Evolutionary conservation across 176 grass and related monocot genomes (phyloP).

Genomic region (Triticum urartu): DNA sequence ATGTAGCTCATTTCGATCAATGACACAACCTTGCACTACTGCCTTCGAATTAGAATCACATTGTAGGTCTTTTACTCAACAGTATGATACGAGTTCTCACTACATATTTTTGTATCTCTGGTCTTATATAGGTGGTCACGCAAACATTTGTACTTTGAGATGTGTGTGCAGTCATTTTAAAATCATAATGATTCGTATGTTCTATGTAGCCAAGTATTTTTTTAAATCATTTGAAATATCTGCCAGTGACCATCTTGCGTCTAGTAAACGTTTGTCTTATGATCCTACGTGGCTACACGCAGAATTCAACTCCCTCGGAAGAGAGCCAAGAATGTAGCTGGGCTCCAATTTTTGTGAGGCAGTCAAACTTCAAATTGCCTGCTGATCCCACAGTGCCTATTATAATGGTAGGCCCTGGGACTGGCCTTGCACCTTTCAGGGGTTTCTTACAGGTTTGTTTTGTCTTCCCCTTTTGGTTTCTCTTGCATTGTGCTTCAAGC

Average conservation of each 20-base stretch:
- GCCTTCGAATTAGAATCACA: background rate
- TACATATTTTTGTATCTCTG: background rate
- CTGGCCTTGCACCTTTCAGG: conserved; percentile 96
- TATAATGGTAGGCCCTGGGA: conserved; percentile 95
- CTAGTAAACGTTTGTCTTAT: conserved; percentile 25
- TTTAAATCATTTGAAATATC: background rate
- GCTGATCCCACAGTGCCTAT: conserved; percentile 73
- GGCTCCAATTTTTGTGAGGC: conserved; percentile 90
- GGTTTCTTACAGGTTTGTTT: conserved; percentile 86
- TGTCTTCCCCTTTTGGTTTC: background rate
- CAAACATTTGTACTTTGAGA: background rate
- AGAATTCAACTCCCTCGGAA: conserved; percentile 72
- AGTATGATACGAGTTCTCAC: background rate
- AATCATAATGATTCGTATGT: background rate
- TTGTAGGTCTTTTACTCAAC: background rate
- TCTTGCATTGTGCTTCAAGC: background rate
- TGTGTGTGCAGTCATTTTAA: background rate
- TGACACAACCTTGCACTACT: background rate
- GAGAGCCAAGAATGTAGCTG: conserved; percentile 72
- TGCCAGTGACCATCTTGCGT: background rate
- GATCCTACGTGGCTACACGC: conserved; percentile 19
- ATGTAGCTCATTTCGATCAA: background rate
- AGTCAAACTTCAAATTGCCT: conserved; percentile 96
- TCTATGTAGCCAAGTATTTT: background rate
- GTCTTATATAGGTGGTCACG: background rate